Base-by-base conservation (phyloP, 768 basidiomycete genomes). In the Pulveroboletus ravenelii region DNA sequence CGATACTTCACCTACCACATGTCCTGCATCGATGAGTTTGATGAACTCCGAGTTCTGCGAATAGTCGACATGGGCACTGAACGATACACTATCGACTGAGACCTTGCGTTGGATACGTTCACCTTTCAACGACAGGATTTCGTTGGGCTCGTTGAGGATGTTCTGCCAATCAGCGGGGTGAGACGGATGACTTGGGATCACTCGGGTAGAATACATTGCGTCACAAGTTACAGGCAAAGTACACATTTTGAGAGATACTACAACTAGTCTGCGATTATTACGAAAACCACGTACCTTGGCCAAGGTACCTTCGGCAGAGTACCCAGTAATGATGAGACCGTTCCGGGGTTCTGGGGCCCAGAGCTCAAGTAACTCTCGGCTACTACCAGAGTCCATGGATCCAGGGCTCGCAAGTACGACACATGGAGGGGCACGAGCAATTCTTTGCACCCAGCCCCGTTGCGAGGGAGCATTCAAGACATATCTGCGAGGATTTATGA, bases 11-110 rank as follows among this genome's bases (percentile, higher is more conserved):
- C 84, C 65, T 67, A 89, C 93, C 49, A 93, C 85, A 70, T 93
- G 91, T 57, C 91, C 88, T 9, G 93, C 87, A 55, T 87, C 88
- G 56, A 97, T 84, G 37, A 81, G 75, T 62, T 96, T 92, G 56
- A 99, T 97, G 68, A 95, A 99, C 61, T 92, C 90, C 3, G 89
- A 85, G 66, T 99, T 99, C 61, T 98, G 95, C 14, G 89, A 79
- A 59, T 89, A 95, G 64, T 98, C 94, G 56, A 97, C 95, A 63
- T 98, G 94, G 0, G 95, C 94, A 48, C 89, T 89, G 70, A 98
- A 97, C 3, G 95, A 95, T 54, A 99, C 87, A 55, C 90, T 85
- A 57, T 95, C 89, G 61, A 98, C 89, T 0, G 94, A 93, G 55
- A 94, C 77, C 60, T 89, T 89, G 53, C 93, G 76, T 23, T 83